Percentiles rank a stretch among this genome's conserved stretches.
These are phyloP conservation scores for Colletotrichum kahawae DNA, from an alignment of 2,329 filamentous ascomycete species.

Conservation along the genomic window DNA sequence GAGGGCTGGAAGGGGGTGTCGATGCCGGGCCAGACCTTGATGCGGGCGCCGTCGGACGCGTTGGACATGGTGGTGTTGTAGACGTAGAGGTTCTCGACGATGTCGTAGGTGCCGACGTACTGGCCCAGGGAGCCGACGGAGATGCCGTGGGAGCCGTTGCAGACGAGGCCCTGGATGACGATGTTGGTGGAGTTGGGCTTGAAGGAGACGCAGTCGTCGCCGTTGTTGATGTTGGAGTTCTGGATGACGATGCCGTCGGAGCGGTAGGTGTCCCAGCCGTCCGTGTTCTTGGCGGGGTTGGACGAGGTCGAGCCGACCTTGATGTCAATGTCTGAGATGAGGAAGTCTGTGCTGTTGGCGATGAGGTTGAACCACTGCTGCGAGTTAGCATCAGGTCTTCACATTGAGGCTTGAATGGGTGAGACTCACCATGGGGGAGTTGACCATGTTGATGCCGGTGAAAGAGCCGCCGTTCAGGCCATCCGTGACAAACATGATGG, in stretches of 20 bases:
- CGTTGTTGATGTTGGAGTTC: constrained; percentile 67
- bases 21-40: constrained; percentile 74
- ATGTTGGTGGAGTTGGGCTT: constrained; percentile 76
- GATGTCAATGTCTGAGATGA: constrained; percentile 68
- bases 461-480: constrained; percentile 63
- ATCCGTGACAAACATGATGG: constrained; percentile 61
- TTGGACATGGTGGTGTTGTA: constrained; percentile 65
- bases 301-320: constrained; percentile 56
- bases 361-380: constrained; percentile 58
- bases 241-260: constrained; percentile 68
- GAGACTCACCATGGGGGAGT: constrained; percentile 47
- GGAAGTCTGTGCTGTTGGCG: constrained; percentile 67
- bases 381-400: background rate
- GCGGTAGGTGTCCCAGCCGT: constrained; percentile 70
- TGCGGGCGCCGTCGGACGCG: constrained; percentile 69
- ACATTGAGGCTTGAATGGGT: background rate
- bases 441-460: constrained; percentile 63
- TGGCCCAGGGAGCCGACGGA: constrained; percentile 75
- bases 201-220: constrained; percentile 76
- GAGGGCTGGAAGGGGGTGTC: constrained; percentile 49
- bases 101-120: constrained; percentile 66
- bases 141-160: constrained; percentile 75
- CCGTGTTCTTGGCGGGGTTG: constrained; percentile 68
- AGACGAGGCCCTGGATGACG: constrained; percentile 69
- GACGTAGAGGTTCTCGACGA: constrained; percentile 72